These are phyloP conservation scores for Lippia alba DNA, from an alignment of 305 asterid genomes.

Conservation along the genomic window DNA sequence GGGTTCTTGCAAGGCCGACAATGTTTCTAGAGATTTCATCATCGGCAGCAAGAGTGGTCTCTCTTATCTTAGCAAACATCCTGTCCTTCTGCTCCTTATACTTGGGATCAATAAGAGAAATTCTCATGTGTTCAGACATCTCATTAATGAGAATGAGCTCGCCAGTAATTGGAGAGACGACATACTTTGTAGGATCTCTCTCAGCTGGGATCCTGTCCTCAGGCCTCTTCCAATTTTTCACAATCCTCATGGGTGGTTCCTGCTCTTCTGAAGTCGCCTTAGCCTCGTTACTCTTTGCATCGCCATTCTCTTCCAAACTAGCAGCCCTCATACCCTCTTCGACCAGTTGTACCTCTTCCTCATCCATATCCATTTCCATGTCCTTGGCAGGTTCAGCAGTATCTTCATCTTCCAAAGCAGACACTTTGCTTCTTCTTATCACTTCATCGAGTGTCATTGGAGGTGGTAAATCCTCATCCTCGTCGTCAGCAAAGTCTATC, in stretches of 20 bases:
- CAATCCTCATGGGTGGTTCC: constrained; percentile 93
- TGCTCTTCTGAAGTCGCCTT: constrained; percentile 56
- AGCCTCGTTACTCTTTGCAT: constrained; percentile 52
- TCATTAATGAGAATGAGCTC: constrained; percentile 81
- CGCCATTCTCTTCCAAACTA: constrained; percentile 72
- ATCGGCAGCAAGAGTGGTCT: constrained; percentile 95
- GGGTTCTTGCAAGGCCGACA: constrained; percentile 89
- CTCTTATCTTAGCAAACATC: constrained; percentile 96
- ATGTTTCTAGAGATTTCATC: constrained; percentile 93
- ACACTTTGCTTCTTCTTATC: constrained; percentile 85
- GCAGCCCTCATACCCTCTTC: constrained; percentile 94
- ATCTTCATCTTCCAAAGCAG: constrained; percentile 74
- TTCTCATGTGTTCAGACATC: constrained; percentile 98
- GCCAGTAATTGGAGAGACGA: constrained; percentile 87
- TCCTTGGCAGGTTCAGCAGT: constrained; percentile 85
- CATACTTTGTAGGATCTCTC: constrained; percentile 79
- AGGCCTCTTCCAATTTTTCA: constrained; percentile 94
- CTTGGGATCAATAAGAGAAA: constrained; percentile 91
- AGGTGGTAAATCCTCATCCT: constrained; percentile 89
- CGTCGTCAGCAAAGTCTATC: constrained; percentile 94
- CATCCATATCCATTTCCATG: constrained; percentile 97
- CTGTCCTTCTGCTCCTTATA: constrained; percentile 95
- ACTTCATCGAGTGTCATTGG: constrained; percentile 98
- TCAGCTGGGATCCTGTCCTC: constrained; percentile 85
- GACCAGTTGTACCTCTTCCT: constrained; percentile 90